These are phyloP conservation scores for Bruguiera parviflora DNA, from an alignment of 345 rosid genomes.

Conservation along the genomic window DNA sequence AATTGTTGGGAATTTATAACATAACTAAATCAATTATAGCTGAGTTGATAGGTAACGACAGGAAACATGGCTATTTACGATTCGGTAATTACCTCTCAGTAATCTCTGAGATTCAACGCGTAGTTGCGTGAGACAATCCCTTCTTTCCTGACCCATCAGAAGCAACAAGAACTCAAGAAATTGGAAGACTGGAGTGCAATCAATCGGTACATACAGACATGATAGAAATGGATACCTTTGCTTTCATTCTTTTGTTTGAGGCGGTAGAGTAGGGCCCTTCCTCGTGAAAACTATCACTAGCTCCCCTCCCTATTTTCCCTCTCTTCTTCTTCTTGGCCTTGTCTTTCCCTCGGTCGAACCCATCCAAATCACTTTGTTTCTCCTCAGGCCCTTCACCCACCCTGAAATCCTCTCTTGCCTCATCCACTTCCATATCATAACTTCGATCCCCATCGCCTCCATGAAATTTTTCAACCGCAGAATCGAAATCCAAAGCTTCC, in stretches of 20 bases:
- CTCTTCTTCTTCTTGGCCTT: slow-evolving; percentile 23
- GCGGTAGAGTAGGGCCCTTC: slow-evolving; percentile 32
- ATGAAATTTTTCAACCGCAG: slow-evolving; percentile 24
- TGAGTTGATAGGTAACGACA: no score
- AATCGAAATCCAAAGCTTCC: slow-evolving; percentile 47
- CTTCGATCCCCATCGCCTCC: slow-evolving; percentile 20
- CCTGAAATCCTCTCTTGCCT: slow-evolving; percentile 8
- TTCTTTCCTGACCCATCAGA: slow-evolving; percentile 55
- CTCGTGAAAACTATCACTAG: slow-evolving; percentile 23
- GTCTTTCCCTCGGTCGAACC: slow-evolving; percentile 1
- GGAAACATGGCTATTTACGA: background rate
- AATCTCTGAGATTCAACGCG: slow-evolving; percentile 83
- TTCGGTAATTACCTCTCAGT: slow-evolving; percentile 52
- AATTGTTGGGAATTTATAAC: background rate
- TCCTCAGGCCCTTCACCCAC: slow-evolving; percentile 13
- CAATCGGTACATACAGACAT: background rate
- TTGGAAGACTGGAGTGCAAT: background rate
- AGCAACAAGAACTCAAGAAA: background rate
- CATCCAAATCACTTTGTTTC: slow-evolving; percentile 23
- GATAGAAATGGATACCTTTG: slow-evolving; percentile 38
- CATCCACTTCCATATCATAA: slow-evolving; percentile 23
- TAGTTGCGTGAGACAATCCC: slow-evolving; percentile 55
- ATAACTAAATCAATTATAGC: background rate
- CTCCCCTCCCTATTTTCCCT: slow-evolving; percentile 33
- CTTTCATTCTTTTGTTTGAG: slow-evolving; percentile 39